Base-by-base conservation (phyloP, 1,284 basidiomycete genomes). In the Dichomitus squalens region DNA sequence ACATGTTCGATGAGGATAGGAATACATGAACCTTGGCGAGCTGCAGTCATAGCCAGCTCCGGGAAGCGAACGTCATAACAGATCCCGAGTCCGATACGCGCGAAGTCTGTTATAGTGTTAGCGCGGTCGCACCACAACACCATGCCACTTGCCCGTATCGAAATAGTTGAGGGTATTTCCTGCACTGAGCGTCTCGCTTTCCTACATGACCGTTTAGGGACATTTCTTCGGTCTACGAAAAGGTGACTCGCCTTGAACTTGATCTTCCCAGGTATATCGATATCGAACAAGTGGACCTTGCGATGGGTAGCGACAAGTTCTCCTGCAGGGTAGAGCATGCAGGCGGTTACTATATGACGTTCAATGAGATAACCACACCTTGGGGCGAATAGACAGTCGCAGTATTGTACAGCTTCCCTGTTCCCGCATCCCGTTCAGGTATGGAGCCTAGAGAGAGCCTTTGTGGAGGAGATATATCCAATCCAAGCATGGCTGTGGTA, bases 201-300 rank as follows among this genome's bases (percentile, higher is more conserved):
- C 97, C 90, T 97, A 68, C 1, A 25, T 43, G 18, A 23, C n/a
- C n/a, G 36, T 3, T 18, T 48, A 48, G 52, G 16, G 7, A 20
- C 14, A 44, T 38, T 56, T 44, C 33, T 55, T 21, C 14, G 55
- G 53, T 36, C 44, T 51, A 21, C 11, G 21, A 33, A 9, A 21
- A 29, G 48, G 31, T 31, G 25, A 27, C 31, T n/a, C 34, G 41
- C 95, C 79, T 96, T 96, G 85, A 99, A 99, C 4, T 79, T 95
- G 74, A 99, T 98, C 72, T 93, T 90, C 18, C 96, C 96, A 0
- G 95, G 95, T 54, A 98, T 96, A 71, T 99, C 93, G 60, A 99
- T 98, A 72, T 99, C 96, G 70, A 99, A 99, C 8, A 99, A 79
- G 70, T 99, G 97, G 1, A 99, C 84, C 74, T 99, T 98, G 53